phyloP scores from a whole-genome alignment of 176 grass and related monocot genomes.

The Cocos nucifera region DNA sequence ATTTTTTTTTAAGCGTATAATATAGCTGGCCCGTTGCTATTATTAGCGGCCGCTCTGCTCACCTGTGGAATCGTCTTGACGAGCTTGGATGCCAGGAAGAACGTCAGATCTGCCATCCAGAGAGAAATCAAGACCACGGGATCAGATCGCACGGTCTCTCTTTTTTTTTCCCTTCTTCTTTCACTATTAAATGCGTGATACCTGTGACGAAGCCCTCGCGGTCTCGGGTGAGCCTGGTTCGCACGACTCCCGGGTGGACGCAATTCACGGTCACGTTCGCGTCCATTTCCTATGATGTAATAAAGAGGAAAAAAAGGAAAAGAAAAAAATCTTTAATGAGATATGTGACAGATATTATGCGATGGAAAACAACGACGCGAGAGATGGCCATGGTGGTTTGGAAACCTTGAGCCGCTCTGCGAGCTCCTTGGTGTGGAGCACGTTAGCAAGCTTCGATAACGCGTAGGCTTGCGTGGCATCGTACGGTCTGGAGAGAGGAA shows the following conservation, averaged over 20 bases:
- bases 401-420: conserved; percentile 49
- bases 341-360: no score
- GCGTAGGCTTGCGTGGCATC: conserved; percentile 88
- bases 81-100: conserved; percentile 82
- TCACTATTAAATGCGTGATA: not conserved
- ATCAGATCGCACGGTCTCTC: not conserved
- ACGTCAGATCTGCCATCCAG: conserved; percentile 57
- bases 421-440: conserved; percentile 73
- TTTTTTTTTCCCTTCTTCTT: no score
- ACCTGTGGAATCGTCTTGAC: conserved; percentile 94
- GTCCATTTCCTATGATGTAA: conserved; percentile 36
- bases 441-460: conserved; percentile 74
- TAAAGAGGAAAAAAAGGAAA: not conserved
- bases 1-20: no score
- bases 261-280: conserved; percentile 85
- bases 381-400: not conserved
- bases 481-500: conserved; percentile 37
- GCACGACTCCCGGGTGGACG: conserved; percentile 87
- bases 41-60: conserved; percentile 19
- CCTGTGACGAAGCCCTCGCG: conserved; percentile 72
- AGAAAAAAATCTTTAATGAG: not conserved
- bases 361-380: no score
- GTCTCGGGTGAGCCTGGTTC: conserved; percentile 86
- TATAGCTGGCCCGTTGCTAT: no score
- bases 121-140: not conserved